Evolutionary conservation across 371 early-diverging fungal species (phyloP).

Genomic region (Parasitella parasitica): DNA sequence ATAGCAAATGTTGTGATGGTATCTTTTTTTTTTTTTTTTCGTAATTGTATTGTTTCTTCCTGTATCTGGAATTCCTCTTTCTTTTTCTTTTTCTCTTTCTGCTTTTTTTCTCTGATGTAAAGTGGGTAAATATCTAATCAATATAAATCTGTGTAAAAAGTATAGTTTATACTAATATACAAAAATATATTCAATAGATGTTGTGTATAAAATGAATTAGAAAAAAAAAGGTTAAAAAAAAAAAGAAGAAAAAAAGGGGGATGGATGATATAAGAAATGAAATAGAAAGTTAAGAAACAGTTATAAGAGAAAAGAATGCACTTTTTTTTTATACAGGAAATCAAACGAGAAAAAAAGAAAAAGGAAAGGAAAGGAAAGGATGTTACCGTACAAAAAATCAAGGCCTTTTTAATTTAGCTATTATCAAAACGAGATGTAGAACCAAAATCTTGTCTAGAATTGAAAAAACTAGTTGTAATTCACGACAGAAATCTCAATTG

Average conservation of each 20-base stretch:
- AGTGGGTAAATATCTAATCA: neutral
- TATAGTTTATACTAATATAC: constrained; percentile 1
- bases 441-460: neutral
- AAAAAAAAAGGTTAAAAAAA: constrained; percentile 17
- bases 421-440: neutral
- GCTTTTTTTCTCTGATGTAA: neutral
- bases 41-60: neutral
- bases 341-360: constrained; percentile 6
- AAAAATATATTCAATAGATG: neutral
- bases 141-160: neutral
- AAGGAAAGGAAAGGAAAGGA: neutral
- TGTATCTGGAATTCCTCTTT: neutral
- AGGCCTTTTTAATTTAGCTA: neutral
- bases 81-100: neutral
- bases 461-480: neutral
- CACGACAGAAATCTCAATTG: neutral
- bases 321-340: neutral
- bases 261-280: constrained; percentile 18
- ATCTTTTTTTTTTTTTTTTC: neutral
- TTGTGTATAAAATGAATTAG: constrained; percentile 7
- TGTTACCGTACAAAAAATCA: constrained; percentile 7
- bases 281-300: constrained; percentile 16
- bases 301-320: neutral
- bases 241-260: constrained; percentile 8
- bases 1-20: neutral